A percentile compares a stretch with the other conserved stretches of the same genome.
Conservation (phyloP, 2,329 filamentous ascomycete genomes). For the Torrubiellomyces zombiae region DNA sequence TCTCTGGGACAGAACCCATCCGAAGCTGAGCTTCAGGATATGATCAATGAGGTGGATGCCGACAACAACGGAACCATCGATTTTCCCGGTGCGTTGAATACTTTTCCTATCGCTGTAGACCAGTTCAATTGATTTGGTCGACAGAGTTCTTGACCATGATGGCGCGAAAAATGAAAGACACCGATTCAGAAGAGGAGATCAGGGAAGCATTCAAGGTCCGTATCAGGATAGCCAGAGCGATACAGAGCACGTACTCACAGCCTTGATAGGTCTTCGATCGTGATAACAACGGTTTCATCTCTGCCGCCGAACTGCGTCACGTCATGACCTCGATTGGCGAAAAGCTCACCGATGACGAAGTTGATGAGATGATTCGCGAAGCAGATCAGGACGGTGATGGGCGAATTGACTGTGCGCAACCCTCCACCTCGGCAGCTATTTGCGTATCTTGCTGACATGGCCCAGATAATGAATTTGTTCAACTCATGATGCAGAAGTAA, state of each 20-base stretch:
- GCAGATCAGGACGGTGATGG: conserved; percentile 81
- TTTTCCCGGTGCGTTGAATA: conserved; percentile 63
- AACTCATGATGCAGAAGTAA: conserved; percentile 95
- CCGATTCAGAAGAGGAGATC: conserved; percentile 81
- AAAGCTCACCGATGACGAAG: conserved; percentile 80
- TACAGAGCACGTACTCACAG: too few relatives aligned
- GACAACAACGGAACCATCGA: conserved; percentile 90
- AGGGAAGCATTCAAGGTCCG: conserved; percentile 74
- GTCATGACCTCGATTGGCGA: conserved; percentile 88
- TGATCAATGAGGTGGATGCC: conserved; percentile 88
- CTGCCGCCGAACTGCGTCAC: conserved; percentile 71
- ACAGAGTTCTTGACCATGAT: conserved; percentile 85
- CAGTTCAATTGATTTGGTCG: too few relatives aligned
- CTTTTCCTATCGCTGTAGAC: neutral
- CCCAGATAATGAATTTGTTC: conserved; percentile 78
- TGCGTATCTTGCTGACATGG: conserved; percentile 6
- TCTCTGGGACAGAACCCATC: conserved; percentile 81
- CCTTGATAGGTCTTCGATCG: conserved; percentile 71
- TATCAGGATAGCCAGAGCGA: too few relatives aligned
- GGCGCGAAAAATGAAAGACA: conserved; percentile 90
- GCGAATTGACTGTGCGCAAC: conserved; percentile 63
- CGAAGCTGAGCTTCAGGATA: conserved; percentile 79
- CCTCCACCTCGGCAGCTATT: neutral
- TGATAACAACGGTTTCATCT: conserved; percentile 86
- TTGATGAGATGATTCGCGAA: conserved; percentile 87